Conservation (phyloP, 306 rosid genomes). For the Senna siamea region DNA sequence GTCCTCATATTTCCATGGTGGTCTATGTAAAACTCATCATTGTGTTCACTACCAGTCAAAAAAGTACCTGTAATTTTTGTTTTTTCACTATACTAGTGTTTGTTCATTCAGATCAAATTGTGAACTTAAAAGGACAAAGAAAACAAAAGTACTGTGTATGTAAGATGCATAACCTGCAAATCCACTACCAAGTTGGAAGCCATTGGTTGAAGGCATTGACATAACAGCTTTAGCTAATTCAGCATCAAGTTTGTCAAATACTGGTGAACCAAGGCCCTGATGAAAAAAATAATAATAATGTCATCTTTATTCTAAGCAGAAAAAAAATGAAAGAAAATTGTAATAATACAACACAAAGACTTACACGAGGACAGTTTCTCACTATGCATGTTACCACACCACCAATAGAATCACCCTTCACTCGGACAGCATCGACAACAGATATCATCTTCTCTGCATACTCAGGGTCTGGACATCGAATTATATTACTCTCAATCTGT, state of each 20-base stretch:
- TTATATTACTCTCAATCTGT: conserved; percentile 92
- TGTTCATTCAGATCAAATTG: conserved; percentile 31
- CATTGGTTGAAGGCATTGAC: conserved; percentile 96
- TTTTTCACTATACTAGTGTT: conserved; percentile 13
- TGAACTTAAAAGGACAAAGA: conserved; percentile 27
- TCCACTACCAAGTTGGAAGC: conserved; percentile 93
- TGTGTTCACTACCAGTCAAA: conserved; percentile 92
- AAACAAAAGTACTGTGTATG: neutral
- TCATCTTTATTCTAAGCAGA: conserved; percentile 26
- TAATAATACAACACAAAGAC: neutral
- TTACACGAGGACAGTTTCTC: conserved; percentile 84
- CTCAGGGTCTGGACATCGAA: conserved; percentile 89
- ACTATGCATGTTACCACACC: conserved; percentile 90
- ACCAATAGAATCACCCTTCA: conserved; percentile 86
- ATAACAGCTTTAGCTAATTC: conserved; percentile 83
- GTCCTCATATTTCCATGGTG: conserved; percentile 70
- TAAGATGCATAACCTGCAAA: conserved; percentile 69
- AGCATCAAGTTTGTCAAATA: conserved; percentile 96
- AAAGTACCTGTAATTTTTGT: conserved; percentile 63
- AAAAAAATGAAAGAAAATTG: neutral
- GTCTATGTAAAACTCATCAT: conserved; percentile 81
- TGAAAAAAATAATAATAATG: conserved; percentile 17
- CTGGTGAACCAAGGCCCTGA: conserved; percentile 98
- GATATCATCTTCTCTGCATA: conserved; percentile 94
- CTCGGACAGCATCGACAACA: conserved; percentile 79